These are phyloP conservation scores for Sequoiadendron giganteum DNA, from an alignment of 75 land plant genomes.

Conservation along the genomic window DNA sequence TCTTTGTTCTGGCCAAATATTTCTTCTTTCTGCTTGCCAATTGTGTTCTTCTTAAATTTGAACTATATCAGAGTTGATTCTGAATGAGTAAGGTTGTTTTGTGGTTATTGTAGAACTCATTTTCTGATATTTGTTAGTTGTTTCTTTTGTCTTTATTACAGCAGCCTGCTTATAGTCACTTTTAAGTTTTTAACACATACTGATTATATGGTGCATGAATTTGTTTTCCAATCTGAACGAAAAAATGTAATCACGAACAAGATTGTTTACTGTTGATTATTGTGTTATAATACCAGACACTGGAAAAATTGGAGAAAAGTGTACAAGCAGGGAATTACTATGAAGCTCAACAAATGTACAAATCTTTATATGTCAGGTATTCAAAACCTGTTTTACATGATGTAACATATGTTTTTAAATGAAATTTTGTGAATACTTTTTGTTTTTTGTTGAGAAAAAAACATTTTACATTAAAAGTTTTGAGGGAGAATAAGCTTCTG, in stretches of 20 bases:
- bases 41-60: background rate
- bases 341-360: slow-evolving; percentile 80
- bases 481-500: too few species aligned
- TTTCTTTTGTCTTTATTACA: background rate
- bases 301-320: slow-evolving; percentile 56
- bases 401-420: background rate
- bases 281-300: slow-evolving; percentile 28
- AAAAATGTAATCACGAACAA: background rate
- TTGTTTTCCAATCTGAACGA: background rate
- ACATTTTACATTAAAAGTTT: background rate
- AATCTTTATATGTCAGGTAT: slow-evolving; percentile 55
- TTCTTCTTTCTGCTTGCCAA: background rate
- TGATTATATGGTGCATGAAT: background rate
- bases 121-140: background rate
- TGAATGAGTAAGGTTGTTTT: background rate
- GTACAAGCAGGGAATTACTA: slow-evolving; percentile 59
- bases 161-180: background rate
- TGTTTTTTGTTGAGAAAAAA: background rate
- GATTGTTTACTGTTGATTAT: background rate
- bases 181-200: background rate
- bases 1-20: background rate
- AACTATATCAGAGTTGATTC: background rate
- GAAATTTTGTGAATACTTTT: background rate
- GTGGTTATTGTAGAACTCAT: background rate
- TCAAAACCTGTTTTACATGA: background rate